Conservation (phyloP, 768 basidiomycete genomes). For the Dictyophora rubrovolvata region DNA sequence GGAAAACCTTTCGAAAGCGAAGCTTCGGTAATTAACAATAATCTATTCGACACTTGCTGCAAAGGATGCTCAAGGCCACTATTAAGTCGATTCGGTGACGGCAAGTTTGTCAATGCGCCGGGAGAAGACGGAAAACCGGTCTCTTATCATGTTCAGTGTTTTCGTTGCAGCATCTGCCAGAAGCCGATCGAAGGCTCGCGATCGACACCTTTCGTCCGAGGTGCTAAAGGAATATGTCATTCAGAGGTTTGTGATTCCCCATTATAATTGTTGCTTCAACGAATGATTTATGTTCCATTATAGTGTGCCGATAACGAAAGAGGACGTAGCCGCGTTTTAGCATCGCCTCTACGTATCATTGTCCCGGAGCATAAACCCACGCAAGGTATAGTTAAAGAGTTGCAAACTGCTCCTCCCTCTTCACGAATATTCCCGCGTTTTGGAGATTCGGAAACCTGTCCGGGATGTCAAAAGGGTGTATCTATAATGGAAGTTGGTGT, state of each 20-base stretch:
- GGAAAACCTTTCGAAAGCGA: neutral
- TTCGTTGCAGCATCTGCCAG: slow-evolving; percentile 60
- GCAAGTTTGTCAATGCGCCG: slow-evolving; percentile 65
- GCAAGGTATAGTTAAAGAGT: slow-evolving; percentile 17
- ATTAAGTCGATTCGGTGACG: slow-evolving; percentile 46
- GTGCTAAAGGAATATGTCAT: slow-evolving; percentile 58
- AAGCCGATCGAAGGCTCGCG: slow-evolving; percentile 53
- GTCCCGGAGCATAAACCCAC: neutral
- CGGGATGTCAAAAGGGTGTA: slow-evolving; percentile 64
- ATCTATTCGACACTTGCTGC: slow-evolving; percentile 29
- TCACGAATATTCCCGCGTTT: slow-evolving; percentile 38
- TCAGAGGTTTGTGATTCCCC: slow-evolving; percentile 34
- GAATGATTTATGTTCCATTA: neutral
- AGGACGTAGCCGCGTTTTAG: slow-evolving; percentile 22
- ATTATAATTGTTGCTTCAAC: slow-evolving; percentile 1
- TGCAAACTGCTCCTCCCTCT: slow-evolving; percentile 27
- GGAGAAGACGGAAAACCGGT: slow-evolving; percentile 39
- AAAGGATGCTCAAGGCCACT: slow-evolving; percentile 49
- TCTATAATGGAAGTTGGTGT: slow-evolving; percentile 81
- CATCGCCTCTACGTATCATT: slow-evolving; percentile 9
- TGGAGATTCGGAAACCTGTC: slow-evolving; percentile 53
- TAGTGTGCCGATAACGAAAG: slow-evolving; percentile 38
- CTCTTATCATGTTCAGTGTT: slow-evolving; percentile 67
- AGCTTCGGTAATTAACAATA: neutral
- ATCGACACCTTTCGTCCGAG: slow-evolving; percentile 62